These are phyloP conservation scores for Hylodesmum podocarpum DNA, from an alignment of 306 rosid genomes.

Conservation along the genomic window DNA sequence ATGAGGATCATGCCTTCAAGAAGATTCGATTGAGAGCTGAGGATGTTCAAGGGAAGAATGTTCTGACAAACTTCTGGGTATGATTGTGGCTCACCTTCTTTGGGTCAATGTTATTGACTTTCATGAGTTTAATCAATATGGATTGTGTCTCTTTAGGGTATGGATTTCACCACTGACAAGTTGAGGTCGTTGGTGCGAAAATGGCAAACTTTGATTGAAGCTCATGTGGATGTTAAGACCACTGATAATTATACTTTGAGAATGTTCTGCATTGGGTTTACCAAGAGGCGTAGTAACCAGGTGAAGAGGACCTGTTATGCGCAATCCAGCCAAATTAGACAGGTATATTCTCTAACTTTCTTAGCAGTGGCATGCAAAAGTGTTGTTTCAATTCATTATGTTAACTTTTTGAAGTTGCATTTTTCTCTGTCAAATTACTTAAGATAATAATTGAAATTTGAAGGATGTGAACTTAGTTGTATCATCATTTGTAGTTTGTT, in stretches of 20 bases:
- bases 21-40: conserved; percentile 95
- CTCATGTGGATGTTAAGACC: conserved; percentile 95
- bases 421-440: neutral
- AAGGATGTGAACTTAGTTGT: neutral
- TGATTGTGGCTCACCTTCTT: neutral
- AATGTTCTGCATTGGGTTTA: conserved; percentile 94
- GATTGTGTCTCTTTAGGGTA: conserved; percentile 49
- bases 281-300: conserved; percentile 84
- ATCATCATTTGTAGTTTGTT: neutral
- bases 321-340: conserved; percentile 84
- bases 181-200: conserved; percentile 84
- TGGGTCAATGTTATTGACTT: neutral
- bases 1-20: conserved; percentile 90
- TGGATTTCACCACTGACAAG: conserved; percentile 92
- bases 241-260: conserved; percentile 75
- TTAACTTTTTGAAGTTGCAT: neutral
- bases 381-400: neutral
- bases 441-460: neutral
- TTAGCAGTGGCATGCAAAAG: neutral
- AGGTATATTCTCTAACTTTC: conserved; percentile 40
- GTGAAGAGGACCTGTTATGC: conserved; percentile 95
- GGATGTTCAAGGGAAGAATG: conserved; percentile 90
- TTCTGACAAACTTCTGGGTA: conserved; percentile 94
- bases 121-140: neutral
- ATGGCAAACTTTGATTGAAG: conserved; percentile 93